These are phyloP conservation scores for Haplosporangium sp. DNA, from an alignment of 371 early-diverging fungal species.

Conservation along the genomic window DNA sequence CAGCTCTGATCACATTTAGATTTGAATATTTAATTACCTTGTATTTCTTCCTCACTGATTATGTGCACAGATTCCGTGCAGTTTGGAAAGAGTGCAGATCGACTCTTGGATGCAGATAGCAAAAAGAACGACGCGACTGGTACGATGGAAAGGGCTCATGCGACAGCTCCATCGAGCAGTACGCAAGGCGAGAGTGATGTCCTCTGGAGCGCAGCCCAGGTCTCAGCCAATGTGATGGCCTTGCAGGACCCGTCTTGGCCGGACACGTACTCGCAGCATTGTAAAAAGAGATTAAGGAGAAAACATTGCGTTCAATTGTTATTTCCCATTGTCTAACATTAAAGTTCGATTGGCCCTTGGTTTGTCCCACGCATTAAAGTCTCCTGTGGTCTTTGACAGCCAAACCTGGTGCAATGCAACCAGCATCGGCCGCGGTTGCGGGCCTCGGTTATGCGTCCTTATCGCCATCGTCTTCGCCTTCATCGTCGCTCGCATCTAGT, in stretches of 20 bases:
- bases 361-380: not conserved
- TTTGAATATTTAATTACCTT: no score
- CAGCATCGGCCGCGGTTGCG: not conserved
- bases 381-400: slow-evolving; percentile 15
- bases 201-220: slow-evolving; percentile 38
- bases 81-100: slow-evolving; percentile 41
- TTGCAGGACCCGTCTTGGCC: slow-evolving; percentile 31
- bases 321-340: no score
- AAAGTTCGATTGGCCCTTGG: no score
- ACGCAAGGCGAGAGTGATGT: slow-evolving; percentile 28
- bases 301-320: not conserved
- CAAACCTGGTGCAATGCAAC: not conserved
- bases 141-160: not conserved
- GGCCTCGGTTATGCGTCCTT: not conserved
- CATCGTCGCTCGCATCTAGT: no score
- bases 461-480: not conserved
- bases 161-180: not conserved
- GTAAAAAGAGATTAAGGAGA: not conserved
- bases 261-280: slow-evolving; percentile 15
- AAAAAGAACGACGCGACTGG: not conserved
- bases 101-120: slow-evolving; percentile 4
- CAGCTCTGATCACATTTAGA: no score
- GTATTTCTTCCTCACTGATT: no score
- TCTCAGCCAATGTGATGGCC: slow-evolving; percentile 40
- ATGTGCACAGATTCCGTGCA: no score